Conservation (phyloP, 2,329 filamentous ascomycete genomes). For the Tolypocladium pustulatum region DNA sequence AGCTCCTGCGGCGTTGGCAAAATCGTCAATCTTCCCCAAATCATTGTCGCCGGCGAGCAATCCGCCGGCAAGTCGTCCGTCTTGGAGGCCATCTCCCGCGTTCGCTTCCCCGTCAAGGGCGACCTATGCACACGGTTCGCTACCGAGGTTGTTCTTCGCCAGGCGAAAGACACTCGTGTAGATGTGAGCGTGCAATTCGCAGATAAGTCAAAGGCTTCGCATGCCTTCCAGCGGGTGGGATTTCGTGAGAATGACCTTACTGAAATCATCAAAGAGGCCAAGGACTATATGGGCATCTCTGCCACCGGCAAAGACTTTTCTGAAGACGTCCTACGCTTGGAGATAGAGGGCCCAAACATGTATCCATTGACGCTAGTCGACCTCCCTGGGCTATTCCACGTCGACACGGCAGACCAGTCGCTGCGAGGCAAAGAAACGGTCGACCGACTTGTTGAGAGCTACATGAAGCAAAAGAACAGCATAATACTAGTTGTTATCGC, state of each 20-base stretch:
- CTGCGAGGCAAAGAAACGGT: constrained; percentile 19
- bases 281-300: constrained; percentile 34
- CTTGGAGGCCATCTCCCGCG: constrained; percentile 50
- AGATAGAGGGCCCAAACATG: constrained; percentile 31
- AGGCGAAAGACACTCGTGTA: constrained; percentile 21
- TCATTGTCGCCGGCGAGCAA: constrained; percentile 50
- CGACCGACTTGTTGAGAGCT: constrained; percentile 29
- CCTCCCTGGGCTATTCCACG: constrained; percentile 35
- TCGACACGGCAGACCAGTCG: constrained; percentile 20
- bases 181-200: constrained; percentile 31
- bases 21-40: constrained; percentile 38
- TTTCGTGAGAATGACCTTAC: constrained; percentile 31
- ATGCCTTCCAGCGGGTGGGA: constrained; percentile 18
- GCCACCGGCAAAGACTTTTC: constrained; percentile 25
- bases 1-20: constrained; percentile 36
- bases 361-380: constrained; percentile 43
- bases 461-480: constrained; percentile 46
- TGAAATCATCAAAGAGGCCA: constrained; percentile 39
- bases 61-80: constrained; percentile 54
- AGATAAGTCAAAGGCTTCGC: constrained; percentile 8
- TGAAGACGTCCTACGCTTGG: constrained; percentile 33
- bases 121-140: constrained; percentile 50
- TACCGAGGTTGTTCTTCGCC: constrained; percentile 46
- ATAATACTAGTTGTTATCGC: constrained; percentile 48
- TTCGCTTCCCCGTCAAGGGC: constrained; percentile 47